These are phyloP conservation scores for Alternaria panax DNA, from an alignment of 2,329 filamentous ascomycete genomes.

Conservation along the genomic window DNA sequence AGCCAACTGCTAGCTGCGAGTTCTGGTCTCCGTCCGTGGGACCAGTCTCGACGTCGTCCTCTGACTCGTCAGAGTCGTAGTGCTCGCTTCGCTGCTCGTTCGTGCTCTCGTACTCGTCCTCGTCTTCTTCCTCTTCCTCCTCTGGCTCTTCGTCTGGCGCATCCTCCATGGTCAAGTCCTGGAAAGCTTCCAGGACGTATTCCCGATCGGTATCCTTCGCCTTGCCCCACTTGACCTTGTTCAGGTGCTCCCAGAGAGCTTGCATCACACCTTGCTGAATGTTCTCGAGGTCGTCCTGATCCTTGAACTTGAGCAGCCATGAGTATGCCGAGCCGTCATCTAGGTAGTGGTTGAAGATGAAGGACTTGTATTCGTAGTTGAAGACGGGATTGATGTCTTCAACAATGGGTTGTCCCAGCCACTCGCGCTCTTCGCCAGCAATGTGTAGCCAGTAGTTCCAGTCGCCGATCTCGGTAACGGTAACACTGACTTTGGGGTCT, in stretches of 20 bases:
- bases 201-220: slow-evolving; percentile 91
- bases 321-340: slow-evolving; percentile 90
- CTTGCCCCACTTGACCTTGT: slow-evolving; percentile 93
- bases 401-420: slow-evolving; percentile 84
- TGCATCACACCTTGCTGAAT: slow-evolving; percentile 97
- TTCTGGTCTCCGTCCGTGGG: slow-evolving; percentile 85
- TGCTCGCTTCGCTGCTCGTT: slow-evolving; percentile 75
- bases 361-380: slow-evolving; percentile 98
- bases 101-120: slow-evolving; percentile 69
- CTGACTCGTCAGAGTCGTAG: slow-evolving; percentile 79
- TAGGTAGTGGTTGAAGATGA: slow-evolving; percentile 97
- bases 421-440: slow-evolving; percentile 75
- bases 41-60: slow-evolving; percentile 73
- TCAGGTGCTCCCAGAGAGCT: slow-evolving; percentile 94
- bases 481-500: slow-evolving; percentile 76
- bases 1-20: slow-evolving; percentile 92
- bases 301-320: slow-evolving; percentile 91
- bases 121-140: slow-evolving; percentile 62
- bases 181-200: slow-evolving; percentile 94
- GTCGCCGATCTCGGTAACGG: slow-evolving; percentile 82
- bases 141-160: slow-evolving; percentile 63
- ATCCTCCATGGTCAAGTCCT: slow-evolving; percentile 92
- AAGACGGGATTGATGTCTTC: slow-evolving; percentile 97
- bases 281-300: slow-evolving; percentile 78
- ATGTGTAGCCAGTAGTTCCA: slow-evolving; percentile 98